A percentile compares a stretch with the other conserved stretches of the same genome.
Conservation (phyloP, 768 basidiomycete species). For the Phanerochaete carnosa region DNA sequence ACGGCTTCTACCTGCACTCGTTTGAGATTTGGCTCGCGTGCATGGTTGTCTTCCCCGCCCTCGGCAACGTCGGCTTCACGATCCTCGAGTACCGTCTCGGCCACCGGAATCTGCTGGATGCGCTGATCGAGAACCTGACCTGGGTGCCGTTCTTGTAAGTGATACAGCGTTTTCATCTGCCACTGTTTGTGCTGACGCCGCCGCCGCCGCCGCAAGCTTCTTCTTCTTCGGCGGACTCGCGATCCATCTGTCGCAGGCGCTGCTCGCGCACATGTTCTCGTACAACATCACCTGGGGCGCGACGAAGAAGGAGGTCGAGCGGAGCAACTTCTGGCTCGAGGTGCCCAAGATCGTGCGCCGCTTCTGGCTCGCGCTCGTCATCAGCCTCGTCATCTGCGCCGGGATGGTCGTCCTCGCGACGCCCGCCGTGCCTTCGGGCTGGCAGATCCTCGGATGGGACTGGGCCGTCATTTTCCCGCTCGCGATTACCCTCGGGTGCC, state of each 20-base stretch:
- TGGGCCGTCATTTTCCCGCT: constrained; percentile 81
- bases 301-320: constrained; percentile 79
- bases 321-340: constrained; percentile 88
- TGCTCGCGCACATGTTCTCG: constrained; percentile 54
- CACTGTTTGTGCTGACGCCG: not conserved
- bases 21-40: constrained; percentile 77
- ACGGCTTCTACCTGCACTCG: constrained; percentile 68
- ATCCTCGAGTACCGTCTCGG: constrained; percentile 69
- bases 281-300: constrained; percentile 59
- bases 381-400: constrained; percentile 49
- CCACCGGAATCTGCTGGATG: constrained; percentile 45
- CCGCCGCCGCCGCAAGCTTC: constrained; percentile 27
- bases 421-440: constrained; percentile 54
- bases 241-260: constrained; percentile 49
- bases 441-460: constrained; percentile 56
- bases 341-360: constrained; percentile 80
- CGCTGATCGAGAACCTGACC: constrained; percentile 53
- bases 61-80: constrained; percentile 67
- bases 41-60: constrained; percentile 64
- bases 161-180: not conserved
- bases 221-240: constrained; percentile 57
- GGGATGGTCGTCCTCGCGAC: constrained; percentile 55
- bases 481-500: constrained; percentile 62
- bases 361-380: constrained; percentile 63
- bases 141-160: constrained; percentile 78